Base-by-base conservation (phyloP, 2,329 filamentous ascomycete genomes). In the Xylariaceae sp. region DNA sequence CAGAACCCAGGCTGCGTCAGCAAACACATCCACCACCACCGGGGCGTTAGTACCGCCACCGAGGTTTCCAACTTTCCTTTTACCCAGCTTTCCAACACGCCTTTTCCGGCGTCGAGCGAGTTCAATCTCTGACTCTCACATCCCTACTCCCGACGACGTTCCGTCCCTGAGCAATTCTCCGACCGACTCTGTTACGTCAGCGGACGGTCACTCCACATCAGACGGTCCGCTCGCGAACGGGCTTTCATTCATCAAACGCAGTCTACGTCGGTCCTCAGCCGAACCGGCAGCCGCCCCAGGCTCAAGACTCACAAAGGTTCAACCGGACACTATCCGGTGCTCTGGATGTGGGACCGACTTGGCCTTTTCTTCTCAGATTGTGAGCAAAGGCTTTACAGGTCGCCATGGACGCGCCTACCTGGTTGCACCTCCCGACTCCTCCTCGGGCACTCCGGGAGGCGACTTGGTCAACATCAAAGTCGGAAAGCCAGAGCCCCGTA, bases 331-430 rank as follows among this genome's bases (percentile, higher is more conserved):
- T 2, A 61, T 83, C 34, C 70, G 76, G 47, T 83, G 79, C 61
- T 64, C 66, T 23, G 65, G 60, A 34, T 83, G 79, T 63, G 67
- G 74, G 9, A 65, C 71, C 38, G 76, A 83, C 57, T 57, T 83
- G n/a, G 78, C 76, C 13, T 76, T 77, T 52, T 57, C 67, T 12
- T 68, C 71, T 9, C 78, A 82, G 56, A 74, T 83, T 43, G 69
- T 83, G 27, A 77, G 71, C 46, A 82, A 82, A 56, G 74, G 76
- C 47, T 84, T 83, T 62, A 80, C 73, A 0, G 80, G 80, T 13
- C 76, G 78, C 14, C 72, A 81, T 57, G 80, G 80, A 5, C 71
- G 78, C 16, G 79, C 78, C 9, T 80, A 74, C 54, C 69, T 84
- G 34, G 74, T 83, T 34, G 65, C 73, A 32, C 66, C 65, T 23